A percentile compares a stretch with the other conserved stretches of the same genome.
Evolutionary conservation across 2,329 filamentous ascomycete species (phyloP).

Genomic region (Bimuria novae-zelandiae): DNA sequence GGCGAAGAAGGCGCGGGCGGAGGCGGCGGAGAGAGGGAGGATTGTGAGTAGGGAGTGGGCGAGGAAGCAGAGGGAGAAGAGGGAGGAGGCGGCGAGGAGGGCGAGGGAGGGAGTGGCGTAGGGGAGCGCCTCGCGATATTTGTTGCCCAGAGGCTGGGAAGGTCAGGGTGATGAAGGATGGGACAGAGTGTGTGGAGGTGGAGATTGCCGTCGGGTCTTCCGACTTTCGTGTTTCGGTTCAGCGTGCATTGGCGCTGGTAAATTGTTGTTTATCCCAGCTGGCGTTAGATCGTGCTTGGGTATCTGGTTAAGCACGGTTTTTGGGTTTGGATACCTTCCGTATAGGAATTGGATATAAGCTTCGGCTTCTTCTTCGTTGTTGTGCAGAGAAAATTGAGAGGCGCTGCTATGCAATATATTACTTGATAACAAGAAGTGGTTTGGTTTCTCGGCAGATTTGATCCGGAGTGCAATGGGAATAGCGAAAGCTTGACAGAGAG

Average conservation of each 20-base stretch:
- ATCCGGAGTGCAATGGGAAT: no score
- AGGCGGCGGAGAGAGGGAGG: constrained; percentile 52
- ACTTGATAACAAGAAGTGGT: background rate
- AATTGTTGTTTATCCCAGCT: background rate
- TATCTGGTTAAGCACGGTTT: background rate
- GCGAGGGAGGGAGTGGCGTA: background rate
- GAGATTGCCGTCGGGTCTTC: no score
- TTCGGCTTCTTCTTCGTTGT: background rate
- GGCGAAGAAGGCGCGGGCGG: constrained; percentile 51
- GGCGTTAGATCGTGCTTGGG: background rate
- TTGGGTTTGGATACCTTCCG: background rate
- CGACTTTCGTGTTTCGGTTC: background rate
- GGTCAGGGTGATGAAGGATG: no score
- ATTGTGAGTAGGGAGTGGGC: constrained; percentile 55
- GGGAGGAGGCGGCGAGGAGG: constrained; percentile 19
- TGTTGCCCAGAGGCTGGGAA: background rate
- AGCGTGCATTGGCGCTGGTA: background rate
- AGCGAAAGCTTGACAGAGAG: no score
- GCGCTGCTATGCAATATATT: background rate
- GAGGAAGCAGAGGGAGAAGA: constrained; percentile 52
- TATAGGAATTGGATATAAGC: background rate
- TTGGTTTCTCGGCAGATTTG: no score
- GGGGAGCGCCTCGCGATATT: background rate
- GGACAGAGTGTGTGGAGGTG: no score
- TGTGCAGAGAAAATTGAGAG: background rate